Base-by-base conservation (phyloP, 2,329 filamentous ascomycete species). In the Fusarium coicis region DNA sequence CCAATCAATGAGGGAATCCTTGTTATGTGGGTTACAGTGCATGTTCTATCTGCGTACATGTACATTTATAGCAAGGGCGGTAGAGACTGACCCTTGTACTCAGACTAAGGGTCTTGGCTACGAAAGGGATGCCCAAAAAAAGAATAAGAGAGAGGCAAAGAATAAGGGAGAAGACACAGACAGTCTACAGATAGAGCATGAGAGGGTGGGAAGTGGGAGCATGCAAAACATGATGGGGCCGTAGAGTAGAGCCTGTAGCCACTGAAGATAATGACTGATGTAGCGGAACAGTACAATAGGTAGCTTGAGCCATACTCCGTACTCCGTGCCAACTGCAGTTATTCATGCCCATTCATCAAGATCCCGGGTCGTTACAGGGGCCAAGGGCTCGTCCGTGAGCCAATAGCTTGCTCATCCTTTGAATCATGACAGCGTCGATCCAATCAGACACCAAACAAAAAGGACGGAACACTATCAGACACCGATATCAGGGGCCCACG, bases 361-460 rank as follows among this genome's bases (percentile, higher is more conserved):
- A 70, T 63, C 68, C 64, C 47, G 49, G 68, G 63, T 43, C 19
- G 11, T 32, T 46, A 63, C 58, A 66, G 56, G 67, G 58, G 61
- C 30, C 28, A 36, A 30, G 59, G 66, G 49, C 60, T 62, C 58
- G 63, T 60, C 63, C 59, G 60, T 59, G 44, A 73, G 52, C 73
- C 73, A 75, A 74, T 74, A 50, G 66, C 42, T 55, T 49, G 47
- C 53, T 54, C 39, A 50, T 39, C 18, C 46, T 52, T 44, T 15
- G 42, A 49, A 55, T 32, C n/a, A n/a, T 28, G 59, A 66, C 42
- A 47, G 44, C 19, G 28, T 37, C 47, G 47, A 57, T 47, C 68
- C 73, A 75, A 76, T 75, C 63, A 75, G 50, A 47, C 60, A 61
- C 28, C 46, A 52, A 66, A 67, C 49, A 62, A 54, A 59, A 70